A percentile compares a stretch with the other conserved stretches of the same genome.
These are phyloP conservation scores for Linnemannia zychae DNA, from an alignment of 192 early-diverging fungal species.

Conservation along the genomic window DNA sequence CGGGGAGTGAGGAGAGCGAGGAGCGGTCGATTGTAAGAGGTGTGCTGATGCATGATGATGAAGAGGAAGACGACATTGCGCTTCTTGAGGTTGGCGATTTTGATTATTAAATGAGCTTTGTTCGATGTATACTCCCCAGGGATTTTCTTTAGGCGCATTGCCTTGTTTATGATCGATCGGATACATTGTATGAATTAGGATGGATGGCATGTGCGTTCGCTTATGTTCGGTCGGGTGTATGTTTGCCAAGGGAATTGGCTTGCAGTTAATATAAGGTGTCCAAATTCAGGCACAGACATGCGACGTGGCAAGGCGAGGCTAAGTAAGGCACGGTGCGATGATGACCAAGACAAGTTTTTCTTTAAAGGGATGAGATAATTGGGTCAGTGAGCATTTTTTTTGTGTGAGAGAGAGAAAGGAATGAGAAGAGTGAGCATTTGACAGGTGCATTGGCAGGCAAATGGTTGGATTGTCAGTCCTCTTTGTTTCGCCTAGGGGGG, in stretches of 20 bases:
- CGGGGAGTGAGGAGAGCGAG: background rate
- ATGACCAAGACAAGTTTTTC: constrained; percentile 8
- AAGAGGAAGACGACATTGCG: constrained; percentile 27
- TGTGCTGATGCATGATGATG: background rate
- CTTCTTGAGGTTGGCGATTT: constrained; percentile 29
- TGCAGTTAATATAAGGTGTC: background rate
- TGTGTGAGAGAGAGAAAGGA: background rate
- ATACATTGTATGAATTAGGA: background rate
- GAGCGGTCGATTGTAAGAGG: no score
- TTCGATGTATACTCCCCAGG: no score
- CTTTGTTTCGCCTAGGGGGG: background rate
- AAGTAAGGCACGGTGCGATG: background rate
- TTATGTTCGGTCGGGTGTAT: background rate
- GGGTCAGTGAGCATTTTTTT: background rate
- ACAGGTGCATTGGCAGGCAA: no score
- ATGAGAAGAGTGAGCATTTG: background rate
- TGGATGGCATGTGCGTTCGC: constrained; percentile 1
- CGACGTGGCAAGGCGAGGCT: background rate
- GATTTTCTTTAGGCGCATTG: no score
- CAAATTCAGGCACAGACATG: background rate
- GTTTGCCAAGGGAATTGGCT: background rate
- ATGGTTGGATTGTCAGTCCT: background rate
- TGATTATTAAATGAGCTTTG: background rate
- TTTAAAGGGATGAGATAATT: constrained; percentile 1
- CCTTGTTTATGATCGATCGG: background rate